These are phyloP conservation scores for Chernovozyma sophiae-reginae DNA, from an alignment of 1,139 yeast species.

Conservation along the genomic window DNA sequence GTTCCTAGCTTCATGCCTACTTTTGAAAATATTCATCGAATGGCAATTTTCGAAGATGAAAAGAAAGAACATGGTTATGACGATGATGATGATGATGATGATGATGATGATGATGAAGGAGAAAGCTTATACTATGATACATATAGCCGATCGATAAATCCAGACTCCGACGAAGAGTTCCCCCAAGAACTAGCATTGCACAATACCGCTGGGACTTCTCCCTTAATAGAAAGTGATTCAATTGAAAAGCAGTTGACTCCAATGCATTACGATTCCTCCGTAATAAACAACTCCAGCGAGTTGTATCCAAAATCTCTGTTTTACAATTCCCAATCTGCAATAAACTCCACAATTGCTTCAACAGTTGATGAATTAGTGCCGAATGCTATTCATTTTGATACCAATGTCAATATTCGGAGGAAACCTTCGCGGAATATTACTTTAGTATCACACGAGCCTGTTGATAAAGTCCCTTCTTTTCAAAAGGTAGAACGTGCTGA, in stretches of 20 bases:
- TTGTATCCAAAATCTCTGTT: no score
- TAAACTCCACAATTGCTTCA: not conserved
- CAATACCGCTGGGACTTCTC: not conserved
- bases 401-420: not conserved
- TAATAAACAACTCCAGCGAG: no score
- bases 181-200: no score
- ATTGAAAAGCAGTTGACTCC: not conserved
- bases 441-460: slow-evolving; percentile 3
- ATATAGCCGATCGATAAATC: not conserved
- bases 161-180: no score
- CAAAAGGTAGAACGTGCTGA: slow-evolving; percentile 7
- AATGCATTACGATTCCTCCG: no score
- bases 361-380: not conserved
- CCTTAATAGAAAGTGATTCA: not conserved
- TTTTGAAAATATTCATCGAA: not conserved
- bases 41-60: not conserved
- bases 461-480: not conserved
- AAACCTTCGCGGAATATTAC: not conserved
- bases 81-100: not conserved
- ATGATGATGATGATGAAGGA: not conserved
- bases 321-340: no score
- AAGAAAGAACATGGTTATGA: not conserved
- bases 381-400: not conserved
- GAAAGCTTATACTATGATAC: not conserved
- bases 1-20: not conserved